Evolutionary conservation across 352 stramenopile species (phyloP), one percentile per base, ranked within the genome.

Genomic region (Phytopythium mirpurense): DNA sequence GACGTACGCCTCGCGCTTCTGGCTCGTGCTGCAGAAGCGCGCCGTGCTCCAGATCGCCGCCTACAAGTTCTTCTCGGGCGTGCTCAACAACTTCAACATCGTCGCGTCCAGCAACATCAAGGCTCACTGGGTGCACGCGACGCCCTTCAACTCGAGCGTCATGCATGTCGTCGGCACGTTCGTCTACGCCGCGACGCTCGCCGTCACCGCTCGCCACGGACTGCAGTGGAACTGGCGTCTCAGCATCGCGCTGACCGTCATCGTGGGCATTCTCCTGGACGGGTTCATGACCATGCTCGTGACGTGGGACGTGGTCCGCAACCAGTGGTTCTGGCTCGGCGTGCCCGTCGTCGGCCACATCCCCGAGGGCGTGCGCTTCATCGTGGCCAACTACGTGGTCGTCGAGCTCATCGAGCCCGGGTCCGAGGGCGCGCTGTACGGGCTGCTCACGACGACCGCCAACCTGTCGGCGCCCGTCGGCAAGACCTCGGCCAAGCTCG

Each of bases 281-380:
- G 62, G 41, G 0, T 61, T 78, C 49, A 72, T 80, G 60, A 83
- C 69, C 1, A 77, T 86, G 61, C 45, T 84, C 11, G 74, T 62
- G 0, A 60, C 68, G 2, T 86, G 72, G 75, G 66, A 82, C n/a
- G 59, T 83, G 5, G 51, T 81, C 7, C 72, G 75, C 14, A 80
- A 74, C 58, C 72, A 82, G 47, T 86, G 75, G 75, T 84, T 86
- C 57, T 86, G 68, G 72, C 59, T 81, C 2, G 70, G 73, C 41
- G 65, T 83, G 11, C 72, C 72, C 0, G 54, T 86, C 0, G 68
- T 83, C 4, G 72, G 68, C 23, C 69, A 83, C 21, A 38, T 84
- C 1, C 75, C 75, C 6, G 65, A 72, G 31, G 73, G 73, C 24
- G 60, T 84, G 37, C 67, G 72, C 23, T 84, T 83, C 57, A 86